These are phyloP conservation scores for Scutellaria baicalensis DNA, from an alignment of 257 asterid species.

Conservation along the genomic window DNA sequence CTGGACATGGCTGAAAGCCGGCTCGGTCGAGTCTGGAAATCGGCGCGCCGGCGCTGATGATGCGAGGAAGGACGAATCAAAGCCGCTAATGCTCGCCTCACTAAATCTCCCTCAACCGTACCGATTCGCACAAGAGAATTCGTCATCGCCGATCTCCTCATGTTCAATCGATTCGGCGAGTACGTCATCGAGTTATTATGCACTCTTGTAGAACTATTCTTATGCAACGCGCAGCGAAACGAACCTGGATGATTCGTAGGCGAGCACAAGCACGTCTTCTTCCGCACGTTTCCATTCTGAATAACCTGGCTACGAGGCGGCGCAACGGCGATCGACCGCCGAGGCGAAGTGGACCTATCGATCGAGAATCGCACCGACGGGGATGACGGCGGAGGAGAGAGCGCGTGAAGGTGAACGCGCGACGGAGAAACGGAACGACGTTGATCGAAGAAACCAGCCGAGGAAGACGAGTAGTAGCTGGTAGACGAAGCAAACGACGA, in stretches of 20 bases:
- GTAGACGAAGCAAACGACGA: constrained; percentile 27
- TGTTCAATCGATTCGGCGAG: constrained; percentile 29
- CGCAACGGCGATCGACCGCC: constrained; percentile 24
- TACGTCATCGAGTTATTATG: neutral
- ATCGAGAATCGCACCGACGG: constrained; percentile 48
- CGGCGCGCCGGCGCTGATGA: constrained; percentile 29
- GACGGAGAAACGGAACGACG: constrained; percentile 52
- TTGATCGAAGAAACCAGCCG: constrained; percentile 17
- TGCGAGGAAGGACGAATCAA: constrained; percentile 32
- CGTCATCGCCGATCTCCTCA: constrained; percentile 35
- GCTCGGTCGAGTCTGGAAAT: constrained; percentile 18
- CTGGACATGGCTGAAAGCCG: constrained; percentile 19
- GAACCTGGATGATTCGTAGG: constrained; percentile 26
- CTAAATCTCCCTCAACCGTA: constrained; percentile 33
- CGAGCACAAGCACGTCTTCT: constrained; percentile 21
- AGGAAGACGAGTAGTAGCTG: constrained; percentile 23
- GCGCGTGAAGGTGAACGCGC: constrained; percentile 48
- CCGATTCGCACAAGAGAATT: constrained; percentile 35
- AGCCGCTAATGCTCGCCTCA: constrained; percentile 26
- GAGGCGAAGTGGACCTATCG: constrained; percentile 43
- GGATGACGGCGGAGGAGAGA: constrained; percentile 31
- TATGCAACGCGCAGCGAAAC: constrained; percentile 24
- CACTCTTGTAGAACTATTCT: neutral
- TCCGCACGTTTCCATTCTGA: neutral
- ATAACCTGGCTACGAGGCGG: constrained; percentile 12